phyloP scores from a whole-genome alignment of 257 asterid species.

The Plantago major region DNA sequence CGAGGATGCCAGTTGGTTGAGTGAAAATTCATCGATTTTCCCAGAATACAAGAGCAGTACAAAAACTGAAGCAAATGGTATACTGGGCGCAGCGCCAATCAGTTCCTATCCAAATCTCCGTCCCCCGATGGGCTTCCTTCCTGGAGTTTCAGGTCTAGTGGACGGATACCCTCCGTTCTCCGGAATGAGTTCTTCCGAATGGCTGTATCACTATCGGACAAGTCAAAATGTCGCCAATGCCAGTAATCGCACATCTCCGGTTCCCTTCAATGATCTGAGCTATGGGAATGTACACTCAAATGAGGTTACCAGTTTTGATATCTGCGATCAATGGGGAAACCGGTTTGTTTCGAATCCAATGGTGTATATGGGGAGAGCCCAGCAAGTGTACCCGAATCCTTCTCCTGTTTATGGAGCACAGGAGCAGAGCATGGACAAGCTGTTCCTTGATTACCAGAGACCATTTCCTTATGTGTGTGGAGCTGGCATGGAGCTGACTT shows the following conservation, averaged over 20 bases:
- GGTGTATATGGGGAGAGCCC: conserved; percentile 45
- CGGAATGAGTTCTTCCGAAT: conserved; percentile 90
- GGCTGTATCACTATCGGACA: conserved; percentile 89
- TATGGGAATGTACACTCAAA: conserved; percentile 28
- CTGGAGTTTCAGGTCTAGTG: conserved; percentile 41
- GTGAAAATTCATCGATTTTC: conserved; percentile 27
- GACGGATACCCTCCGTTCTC: conserved; percentile 52
- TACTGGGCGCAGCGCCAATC: conserved; percentile 69
- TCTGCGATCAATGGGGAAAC: conserved; percentile 71
- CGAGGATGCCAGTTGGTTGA: conserved; percentile 54
- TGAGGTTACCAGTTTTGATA: conserved; percentile 46
- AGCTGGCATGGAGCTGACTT: conserved; percentile 38
- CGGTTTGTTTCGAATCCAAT: conserved; percentile 44
- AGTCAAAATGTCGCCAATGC: conserved; percentile 45
- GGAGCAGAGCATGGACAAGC: conserved; percentile 36
- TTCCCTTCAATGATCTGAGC: conserved; percentile 33
- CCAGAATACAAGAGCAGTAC: conserved; percentile 23
- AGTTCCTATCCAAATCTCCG: conserved; percentile 27
- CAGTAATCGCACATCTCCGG: conserved; percentile 34
- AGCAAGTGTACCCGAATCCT: conserved; percentile 31
- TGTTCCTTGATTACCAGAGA: conserved; percentile 48
- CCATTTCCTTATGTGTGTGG: conserved; percentile 48
- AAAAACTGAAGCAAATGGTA: conserved; percentile 51
- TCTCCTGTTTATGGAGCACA: conserved; percentile 35
- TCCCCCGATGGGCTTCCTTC: conserved; percentile 12